Conservation (phyloP, 768 basidiomycete genomes). For the Hericium rajendrae region DNA sequence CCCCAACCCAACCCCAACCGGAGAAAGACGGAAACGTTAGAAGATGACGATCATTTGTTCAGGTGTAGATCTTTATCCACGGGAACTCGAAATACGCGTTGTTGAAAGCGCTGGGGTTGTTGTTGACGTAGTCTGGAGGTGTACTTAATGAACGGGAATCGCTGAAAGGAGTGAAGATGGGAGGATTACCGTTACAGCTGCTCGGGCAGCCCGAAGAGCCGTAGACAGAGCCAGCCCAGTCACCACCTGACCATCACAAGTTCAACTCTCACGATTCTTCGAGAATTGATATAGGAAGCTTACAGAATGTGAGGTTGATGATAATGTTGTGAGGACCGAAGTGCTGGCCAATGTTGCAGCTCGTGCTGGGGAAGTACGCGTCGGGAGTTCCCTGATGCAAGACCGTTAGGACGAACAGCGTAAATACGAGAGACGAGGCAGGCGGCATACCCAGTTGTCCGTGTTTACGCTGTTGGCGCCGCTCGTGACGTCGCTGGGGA, state of each 20-base stretch:
- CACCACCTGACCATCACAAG: constrained; percentile 6
- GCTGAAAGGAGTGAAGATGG: neutral
- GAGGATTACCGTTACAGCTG: constrained; percentile 11
- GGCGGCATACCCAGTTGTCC: constrained; percentile 13
- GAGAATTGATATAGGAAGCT: neutral
- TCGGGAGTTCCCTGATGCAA: constrained; percentile 12
- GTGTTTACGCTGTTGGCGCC: constrained; percentile 13
- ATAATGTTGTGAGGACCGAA: constrained; percentile 19
- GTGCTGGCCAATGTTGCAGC: constrained; percentile 25
- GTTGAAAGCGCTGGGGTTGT: constrained; percentile 6
- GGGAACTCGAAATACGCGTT: constrained; percentile 9
- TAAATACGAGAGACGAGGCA: neutral
- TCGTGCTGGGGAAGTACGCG: constrained; percentile 18
- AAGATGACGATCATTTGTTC: neutral
- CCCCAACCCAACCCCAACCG: too few relatives aligned
- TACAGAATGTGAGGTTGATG: constrained; percentile 17
- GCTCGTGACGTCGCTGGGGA: constrained; percentile 7
- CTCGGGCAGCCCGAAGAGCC: constrained; percentile 12
- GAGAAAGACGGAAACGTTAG: neutral
- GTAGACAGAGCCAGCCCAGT: constrained; percentile 15
- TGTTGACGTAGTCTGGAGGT: constrained; percentile 3
- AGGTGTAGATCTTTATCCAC: constrained; percentile 10
- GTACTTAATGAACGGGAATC: neutral
- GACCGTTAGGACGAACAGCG: neutral
- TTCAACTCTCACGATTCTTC: neutral